Evolutionary conservation across 2,329 filamentous ascomycete genomes (phyloP).

Genomic region (Apiospora phragmitis): DNA sequence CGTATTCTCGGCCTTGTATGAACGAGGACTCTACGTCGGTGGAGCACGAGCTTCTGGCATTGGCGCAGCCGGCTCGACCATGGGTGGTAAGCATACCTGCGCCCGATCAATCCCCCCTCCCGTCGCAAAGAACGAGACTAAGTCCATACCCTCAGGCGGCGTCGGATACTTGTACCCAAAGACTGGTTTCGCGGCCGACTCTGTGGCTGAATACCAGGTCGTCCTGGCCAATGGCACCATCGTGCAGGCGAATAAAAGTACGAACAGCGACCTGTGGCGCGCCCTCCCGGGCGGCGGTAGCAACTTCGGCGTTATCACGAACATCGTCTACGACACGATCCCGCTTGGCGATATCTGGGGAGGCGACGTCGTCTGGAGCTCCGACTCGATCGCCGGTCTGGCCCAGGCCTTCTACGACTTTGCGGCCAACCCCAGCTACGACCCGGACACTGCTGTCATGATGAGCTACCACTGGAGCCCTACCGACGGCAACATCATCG

Average conservation of each 20-base stretch:
- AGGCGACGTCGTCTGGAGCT: slow-evolving; percentile 17
- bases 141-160: no score
- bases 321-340: slow-evolving; percentile 17
- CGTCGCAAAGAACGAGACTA: no score
- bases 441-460: not conserved
- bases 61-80: slow-evolving; percentile 27
- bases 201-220: slow-evolving; percentile 42
- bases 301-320: slow-evolving; percentile 44
- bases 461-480: slow-evolving; percentile 5
- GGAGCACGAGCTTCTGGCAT: slow-evolving; percentile 25
- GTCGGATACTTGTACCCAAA: not conserved
- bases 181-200: slow-evolving; percentile 44
- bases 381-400: slow-evolving; percentile 1
- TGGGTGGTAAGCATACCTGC: slow-evolving; percentile 29
- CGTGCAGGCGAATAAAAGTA: slow-evolving; percentile 36
- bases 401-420: slow-evolving; percentile 18
- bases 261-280: slow-evolving; percentile 41
- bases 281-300: slow-evolving; percentile 47
- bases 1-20: slow-evolving; percentile 20
- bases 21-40: slow-evolving; percentile 16
- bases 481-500: not conserved
- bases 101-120: no score
- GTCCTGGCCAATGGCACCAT: slow-evolving; percentile 42
- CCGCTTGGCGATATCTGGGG: slow-evolving; percentile 20
- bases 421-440: slow-evolving; percentile 8